A percentile compares a stretch with the other conserved stretches of the same genome.
Evolutionary conservation across 306 rosid species (phyloP).

Genomic region (Casuarina glauca): DNA sequence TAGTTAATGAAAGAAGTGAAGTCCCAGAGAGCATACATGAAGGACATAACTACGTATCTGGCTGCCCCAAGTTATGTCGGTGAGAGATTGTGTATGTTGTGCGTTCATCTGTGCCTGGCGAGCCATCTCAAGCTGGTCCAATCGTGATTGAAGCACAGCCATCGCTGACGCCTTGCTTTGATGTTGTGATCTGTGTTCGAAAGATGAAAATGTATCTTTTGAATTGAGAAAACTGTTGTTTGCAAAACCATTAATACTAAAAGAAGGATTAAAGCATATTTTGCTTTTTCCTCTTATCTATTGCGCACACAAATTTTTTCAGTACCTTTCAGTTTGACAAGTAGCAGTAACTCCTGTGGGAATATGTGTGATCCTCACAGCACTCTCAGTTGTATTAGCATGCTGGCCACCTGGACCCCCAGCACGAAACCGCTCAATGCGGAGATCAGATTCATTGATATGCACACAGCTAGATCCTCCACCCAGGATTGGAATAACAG

Average conservation of each 20-base stretch:
- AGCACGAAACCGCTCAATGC: slow-evolving; percentile 84
- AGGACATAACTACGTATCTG: slow-evolving; percentile 96
- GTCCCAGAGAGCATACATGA: slow-evolving; percentile 56
- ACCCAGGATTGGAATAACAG: slow-evolving; percentile 84
- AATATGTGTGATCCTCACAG: slow-evolving; percentile 82
- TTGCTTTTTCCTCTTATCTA: not conserved
- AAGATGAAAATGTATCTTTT: slow-evolving; percentile 19
- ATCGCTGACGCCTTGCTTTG: slow-evolving; percentile 88
- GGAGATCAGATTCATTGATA: slow-evolving; percentile 90
- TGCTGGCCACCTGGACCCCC: slow-evolving; percentile 99
- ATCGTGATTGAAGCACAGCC: slow-evolving; percentile 90
- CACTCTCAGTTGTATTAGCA: slow-evolving; percentile 91
- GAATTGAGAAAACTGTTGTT: slow-evolving; percentile 2
- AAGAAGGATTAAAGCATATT: slow-evolving; percentile 5
- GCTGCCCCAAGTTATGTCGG: slow-evolving; percentile 95
- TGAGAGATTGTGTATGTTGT: slow-evolving; percentile 80
- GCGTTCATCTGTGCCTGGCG: slow-evolving; percentile 89
- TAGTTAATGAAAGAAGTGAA: slow-evolving; percentile 5
- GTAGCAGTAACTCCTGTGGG: slow-evolving; percentile 93
- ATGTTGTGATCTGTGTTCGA: slow-evolving; percentile 78
- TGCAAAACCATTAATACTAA: not conserved
- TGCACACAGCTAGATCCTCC: slow-evolving; percentile 69
- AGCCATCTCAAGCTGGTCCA: slow-evolving; percentile 88
- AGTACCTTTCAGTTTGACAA: slow-evolving; percentile 93
- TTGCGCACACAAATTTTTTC: not conserved